Percentiles rank a stretch among this genome's conserved stretches.
phyloP scores from a whole-genome alignment of 164 flowering plant species.

The Stephania cephalantha region DNA sequence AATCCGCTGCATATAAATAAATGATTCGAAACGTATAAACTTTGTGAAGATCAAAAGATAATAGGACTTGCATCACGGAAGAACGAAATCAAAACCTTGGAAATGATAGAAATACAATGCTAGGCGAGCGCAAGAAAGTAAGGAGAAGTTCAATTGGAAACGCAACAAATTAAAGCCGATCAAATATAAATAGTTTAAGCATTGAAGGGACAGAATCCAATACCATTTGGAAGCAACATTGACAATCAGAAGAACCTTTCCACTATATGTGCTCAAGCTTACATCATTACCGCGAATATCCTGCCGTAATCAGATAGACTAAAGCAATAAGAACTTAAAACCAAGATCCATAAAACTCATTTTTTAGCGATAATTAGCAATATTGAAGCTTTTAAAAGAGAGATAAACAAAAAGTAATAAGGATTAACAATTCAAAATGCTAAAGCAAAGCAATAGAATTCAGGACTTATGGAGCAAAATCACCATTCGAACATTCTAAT shows the following conservation, averaged over 20 bases:
- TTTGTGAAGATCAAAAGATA: neutral
- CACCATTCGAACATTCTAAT: neutral
- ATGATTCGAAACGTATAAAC: neutral
- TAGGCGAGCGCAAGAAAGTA: neutral
- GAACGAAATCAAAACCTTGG: neutral
- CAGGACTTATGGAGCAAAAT: neutral
- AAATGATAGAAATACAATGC: neutral
- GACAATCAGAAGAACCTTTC: constrained; percentile 85
- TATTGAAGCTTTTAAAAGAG: neutral
- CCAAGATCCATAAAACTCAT: neutral
- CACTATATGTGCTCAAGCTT: constrained; percentile 51
- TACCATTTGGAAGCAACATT: constrained; percentile 98
- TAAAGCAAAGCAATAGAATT: neutral
- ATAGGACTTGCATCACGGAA: no score
- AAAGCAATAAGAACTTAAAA: neutral
- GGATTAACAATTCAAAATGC: neutral
- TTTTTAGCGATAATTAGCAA: neutral
- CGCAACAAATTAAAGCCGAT: neutral
- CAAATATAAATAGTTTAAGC: neutral
- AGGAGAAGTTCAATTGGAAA: neutral
- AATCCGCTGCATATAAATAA: constrained; percentile 49
- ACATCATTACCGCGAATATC: constrained; percentile 77
- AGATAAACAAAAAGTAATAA: neutral
- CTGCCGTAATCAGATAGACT: constrained; percentile 26
- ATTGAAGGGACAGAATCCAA: neutral